These are phyloP conservation scores for Elsinoe perseae DNA, from an alignment of 2,329 filamentous ascomycete species.

Conservation along the genomic window DNA sequence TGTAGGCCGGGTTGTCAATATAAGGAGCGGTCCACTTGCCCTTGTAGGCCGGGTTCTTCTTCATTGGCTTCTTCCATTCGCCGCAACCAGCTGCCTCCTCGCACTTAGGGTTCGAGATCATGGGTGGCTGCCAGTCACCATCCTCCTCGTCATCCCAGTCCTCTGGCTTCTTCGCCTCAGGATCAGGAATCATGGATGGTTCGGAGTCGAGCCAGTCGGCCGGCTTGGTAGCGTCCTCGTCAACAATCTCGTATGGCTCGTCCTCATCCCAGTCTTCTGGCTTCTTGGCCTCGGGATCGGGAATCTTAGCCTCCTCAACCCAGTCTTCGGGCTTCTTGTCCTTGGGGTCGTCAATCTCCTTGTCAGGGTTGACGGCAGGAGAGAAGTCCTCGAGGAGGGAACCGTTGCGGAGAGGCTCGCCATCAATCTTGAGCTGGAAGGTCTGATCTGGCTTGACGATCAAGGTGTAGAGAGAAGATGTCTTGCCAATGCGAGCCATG, in stretches of 20 bases:
- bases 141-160: slow-evolving; percentile 99
- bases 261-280: slow-evolving; percentile 99
- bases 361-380: slow-evolving; percentile 84
- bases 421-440: slow-evolving; percentile 86
- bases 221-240: slow-evolving; percentile 83
- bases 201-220: slow-evolving; percentile 96
- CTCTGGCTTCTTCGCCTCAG: slow-evolving; percentile 93
- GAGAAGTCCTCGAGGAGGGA: slow-evolving; percentile 89
- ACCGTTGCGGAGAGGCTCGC: slow-evolving; percentile 78
- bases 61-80: slow-evolving; percentile 83
- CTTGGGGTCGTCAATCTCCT: slow-evolving; percentile 91
- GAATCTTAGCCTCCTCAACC: slow-evolving; percentile 87
- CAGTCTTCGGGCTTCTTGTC: slow-evolving; percentile 92
- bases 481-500: slow-evolving; percentile 80
- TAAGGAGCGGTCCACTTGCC: slow-evolving; percentile 92
- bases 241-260: slow-evolving; percentile 89
- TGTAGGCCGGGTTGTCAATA: slow-evolving; percentile 97
- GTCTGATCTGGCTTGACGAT: slow-evolving; percentile 96
- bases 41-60: slow-evolving; percentile 95
- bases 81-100: slow-evolving; percentile 88
- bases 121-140: slow-evolving; percentile 90
- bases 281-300: slow-evolving; percentile 90
- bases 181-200: slow-evolving; percentile 74
- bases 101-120: slow-evolving; percentile 92
- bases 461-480: slow-evolving; percentile 89